These are phyloP conservation scores for Alternaria hordeiaustralica DNA, from an alignment of 2,329 filamentous ascomycete genomes.

Conservation along the genomic window DNA sequence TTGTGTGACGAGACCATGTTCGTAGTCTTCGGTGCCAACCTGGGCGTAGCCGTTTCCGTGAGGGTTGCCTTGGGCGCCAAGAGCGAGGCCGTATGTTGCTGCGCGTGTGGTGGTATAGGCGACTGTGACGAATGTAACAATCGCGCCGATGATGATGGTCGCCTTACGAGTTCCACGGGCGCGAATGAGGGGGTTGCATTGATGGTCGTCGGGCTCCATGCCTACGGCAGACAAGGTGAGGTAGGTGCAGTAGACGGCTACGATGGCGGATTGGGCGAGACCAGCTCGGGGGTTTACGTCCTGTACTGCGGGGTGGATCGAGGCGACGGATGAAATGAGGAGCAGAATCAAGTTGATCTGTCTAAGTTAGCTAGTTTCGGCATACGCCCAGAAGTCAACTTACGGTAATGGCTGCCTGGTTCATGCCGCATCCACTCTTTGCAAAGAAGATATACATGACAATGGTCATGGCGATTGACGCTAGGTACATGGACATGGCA, in stretches of 20 bases:
- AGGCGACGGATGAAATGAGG: constrained; percentile 79
- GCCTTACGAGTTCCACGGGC: constrained; percentile 88
- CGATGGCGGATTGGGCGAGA: constrained; percentile 96
- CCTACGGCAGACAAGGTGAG: constrained; percentile 97
- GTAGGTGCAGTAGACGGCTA: constrained; percentile 97
- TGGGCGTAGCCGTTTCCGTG: constrained; percentile 61
- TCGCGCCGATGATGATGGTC: constrained; percentile 88
- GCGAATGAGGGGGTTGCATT: constrained; percentile 89
- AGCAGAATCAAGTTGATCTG: constrained; percentile 84
- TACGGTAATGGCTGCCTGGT: constrained; percentile 89
- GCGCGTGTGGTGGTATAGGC: constrained; percentile 97
- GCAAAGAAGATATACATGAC: constrained; percentile 99
- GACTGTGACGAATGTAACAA: constrained; percentile 95
- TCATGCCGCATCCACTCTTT: constrained; percentile 82
- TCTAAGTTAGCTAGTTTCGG: constrained; percentile 1
- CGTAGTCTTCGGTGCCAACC: constrained; percentile 72
- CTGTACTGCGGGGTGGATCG: constrained; percentile 88
- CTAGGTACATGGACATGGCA: constrained; percentile 91
- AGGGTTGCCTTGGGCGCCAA: constrained; percentile 66
- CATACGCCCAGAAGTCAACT: constrained; percentile 23
- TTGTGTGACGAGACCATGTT: constrained; percentile 86
- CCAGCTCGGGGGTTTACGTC: constrained; percentile 92
- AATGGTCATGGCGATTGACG: constrained; percentile 90
- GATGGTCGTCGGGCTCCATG: constrained; percentile 95
- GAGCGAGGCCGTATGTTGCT: constrained; percentile 84